Evolutionary conservation across 495 filamentous ascomycete species (phyloP).

Genomic region (Evansstolkia leycettana): DNA sequence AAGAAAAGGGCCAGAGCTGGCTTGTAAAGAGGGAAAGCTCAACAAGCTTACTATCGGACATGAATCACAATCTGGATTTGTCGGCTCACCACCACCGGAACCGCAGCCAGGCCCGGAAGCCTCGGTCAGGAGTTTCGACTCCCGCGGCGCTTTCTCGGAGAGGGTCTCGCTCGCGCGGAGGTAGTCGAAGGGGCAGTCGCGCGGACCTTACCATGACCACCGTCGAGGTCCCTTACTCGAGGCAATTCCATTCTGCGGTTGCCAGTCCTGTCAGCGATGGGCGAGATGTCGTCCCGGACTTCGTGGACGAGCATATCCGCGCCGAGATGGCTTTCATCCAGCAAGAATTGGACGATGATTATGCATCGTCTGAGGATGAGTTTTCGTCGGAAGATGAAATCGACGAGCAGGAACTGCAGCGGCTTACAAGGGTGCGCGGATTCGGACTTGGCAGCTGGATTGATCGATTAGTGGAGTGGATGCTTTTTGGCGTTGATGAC

Average conservation of each 20-base stretch:
- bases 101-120: conserved; percentile 10
- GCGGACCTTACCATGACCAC: conserved; percentile 19
- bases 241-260: not conserved
- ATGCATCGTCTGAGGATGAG: conserved; percentile 5
- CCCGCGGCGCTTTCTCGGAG: conserved; percentile 20
- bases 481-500: conserved; percentile 63
- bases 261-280: conserved; percentile 6
- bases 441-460: conserved; percentile 67
- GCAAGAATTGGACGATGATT: conserved; percentile 4
- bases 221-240: not conserved
- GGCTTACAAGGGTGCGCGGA: conserved; percentile 40
- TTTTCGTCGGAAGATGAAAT: conserved; percentile 20
- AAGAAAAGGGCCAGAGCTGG: conserved; percentile 73
- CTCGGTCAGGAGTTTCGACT: conserved; percentile 27
- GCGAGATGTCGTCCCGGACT: conserved; percentile 22
- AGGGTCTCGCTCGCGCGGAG: conserved; percentile 19
- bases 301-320: conserved; percentile 32
- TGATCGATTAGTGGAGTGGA: conserved; percentile 62
- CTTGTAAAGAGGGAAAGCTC: conserved; percentile 59
- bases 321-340: conserved; percentile 30
- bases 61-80: conserved; percentile 22
- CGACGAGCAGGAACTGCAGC: conserved; percentile 32
- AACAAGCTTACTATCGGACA: conserved; percentile 48
- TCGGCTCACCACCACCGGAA: conserved; percentile 14
- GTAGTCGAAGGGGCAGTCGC: conserved; percentile 22